Base-by-base conservation (phyloP, 306 rosid genomes). In the Rosa persica region DNA sequence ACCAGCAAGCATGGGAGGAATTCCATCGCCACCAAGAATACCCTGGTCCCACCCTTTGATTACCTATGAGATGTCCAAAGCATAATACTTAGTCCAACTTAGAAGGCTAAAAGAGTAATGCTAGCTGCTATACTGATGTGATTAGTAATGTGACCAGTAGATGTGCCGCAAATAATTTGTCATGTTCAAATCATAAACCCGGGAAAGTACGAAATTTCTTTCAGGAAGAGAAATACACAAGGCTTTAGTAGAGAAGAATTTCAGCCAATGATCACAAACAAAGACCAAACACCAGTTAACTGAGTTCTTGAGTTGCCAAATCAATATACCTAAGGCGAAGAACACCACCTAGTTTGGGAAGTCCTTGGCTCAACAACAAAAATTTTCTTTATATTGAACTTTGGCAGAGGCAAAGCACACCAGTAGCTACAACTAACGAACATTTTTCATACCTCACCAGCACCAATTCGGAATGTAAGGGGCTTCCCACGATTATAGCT, bases 31-130 rank as follows among this genome's bases (percentile, higher is more conserved):
- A 69, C 98, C 98, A 67, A 92, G 74, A 78, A 94, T 94, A 27
- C 97, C 98, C 81, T 86, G 91, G 84, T 92, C 97, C 98, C 98
- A 94, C 77, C 98, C 98, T 89, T 92, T 92, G 83, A 94, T 94
- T 44, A 94, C 98, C 98, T 90, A 82, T 16, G 49, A 75, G 48
- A 61, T 51, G 78, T 74, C 75, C 30, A 40, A 25, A 74, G 17
- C 2, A 40, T 36, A 79, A 60, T 19, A 60, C 38, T 62, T 0
- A 15, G n/a, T 22, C 46, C 69, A 57, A 57, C 25, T 8, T 40
- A 40, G 17, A 36, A 12, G 5, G 77, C 13, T 23, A 15, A 23
- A 55, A 40, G 5, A 20, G 12, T 5, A 5, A 17, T 2, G 48
- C 66, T 52, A 38, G 11, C 36, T 54, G 54, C 16, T 22, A 22